Evolutionary conservation across 805 yeast species (phyloP).

Genomic region (Cyberlindnera veronae): DNA sequence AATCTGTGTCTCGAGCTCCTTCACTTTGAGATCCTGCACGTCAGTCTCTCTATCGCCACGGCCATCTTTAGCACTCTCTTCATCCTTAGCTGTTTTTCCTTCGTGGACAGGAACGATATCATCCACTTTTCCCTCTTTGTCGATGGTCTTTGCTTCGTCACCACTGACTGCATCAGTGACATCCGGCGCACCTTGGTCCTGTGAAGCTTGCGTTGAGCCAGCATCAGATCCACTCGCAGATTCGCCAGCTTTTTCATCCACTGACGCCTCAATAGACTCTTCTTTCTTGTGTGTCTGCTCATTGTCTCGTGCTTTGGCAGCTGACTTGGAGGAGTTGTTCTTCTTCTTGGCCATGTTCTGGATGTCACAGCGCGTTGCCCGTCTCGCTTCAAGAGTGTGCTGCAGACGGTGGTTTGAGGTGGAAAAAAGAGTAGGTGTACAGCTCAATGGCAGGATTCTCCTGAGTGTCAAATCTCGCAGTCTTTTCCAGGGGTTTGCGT

Average conservation of each 20-base stretch:
- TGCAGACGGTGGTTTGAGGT: not conserved
- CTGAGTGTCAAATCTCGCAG: no score
- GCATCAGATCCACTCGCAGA: slow-evolving; percentile 3
- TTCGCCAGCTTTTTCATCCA: slow-evolving; percentile 9
- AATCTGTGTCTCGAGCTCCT: slow-evolving; percentile 14
- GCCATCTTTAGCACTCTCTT: slow-evolving; percentile 7
- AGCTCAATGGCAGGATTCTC: not conserved
- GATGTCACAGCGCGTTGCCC: not conserved
- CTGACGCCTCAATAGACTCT: slow-evolving; percentile 1
- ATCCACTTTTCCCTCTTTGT: slow-evolving; percentile 9
- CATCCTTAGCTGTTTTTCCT: slow-evolving; percentile 11
- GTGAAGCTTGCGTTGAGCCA: slow-evolving; percentile 9
- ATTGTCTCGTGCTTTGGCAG: slow-evolving; percentile 2
- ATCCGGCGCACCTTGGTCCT: slow-evolving; percentile 10
- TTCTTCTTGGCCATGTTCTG: slow-evolving; percentile 21
- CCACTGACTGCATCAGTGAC: slow-evolving; percentile 7
- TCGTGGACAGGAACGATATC: slow-evolving; percentile 1
- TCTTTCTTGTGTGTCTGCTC: slow-evolving; percentile 2
- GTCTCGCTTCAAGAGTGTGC: not conserved
- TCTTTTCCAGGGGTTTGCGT: no score
- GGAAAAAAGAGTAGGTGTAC: not conserved
- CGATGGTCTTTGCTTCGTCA: slow-evolving; percentile 9
- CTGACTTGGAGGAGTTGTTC: slow-evolving; percentile 18
- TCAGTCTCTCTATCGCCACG: slow-evolving; percentile 6
- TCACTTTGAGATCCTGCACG: slow-evolving; percentile 2